Percentiles rank a stretch among this genome's conserved stretches.
Evolutionary conservation across 805 yeast genomes (phyloP).

Genomic region (Starmera dryadoides): DNA sequence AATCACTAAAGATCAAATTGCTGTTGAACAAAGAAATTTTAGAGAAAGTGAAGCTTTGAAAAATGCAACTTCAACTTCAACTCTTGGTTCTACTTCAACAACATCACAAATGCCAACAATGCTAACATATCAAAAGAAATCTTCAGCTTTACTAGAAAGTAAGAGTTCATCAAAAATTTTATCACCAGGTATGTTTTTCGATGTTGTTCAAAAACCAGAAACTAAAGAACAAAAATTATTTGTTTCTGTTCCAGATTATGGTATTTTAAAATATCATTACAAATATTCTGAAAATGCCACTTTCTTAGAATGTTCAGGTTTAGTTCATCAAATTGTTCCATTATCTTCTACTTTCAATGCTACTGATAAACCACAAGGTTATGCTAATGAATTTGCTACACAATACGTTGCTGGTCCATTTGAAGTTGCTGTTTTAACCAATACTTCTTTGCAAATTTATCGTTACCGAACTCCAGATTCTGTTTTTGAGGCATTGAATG

Average conservation of each 20-base stretch:
- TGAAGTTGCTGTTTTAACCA: conserved; percentile 77
- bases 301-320: conserved; percentile 51
- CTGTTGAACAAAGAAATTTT: conserved; percentile 14
- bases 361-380: conserved; percentile 70
- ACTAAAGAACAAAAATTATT: conserved; percentile 42
- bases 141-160: conserved; percentile 47
- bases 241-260: conserved; percentile 79
- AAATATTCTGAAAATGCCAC: conserved; percentile 78
- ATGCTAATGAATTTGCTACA: conserved; percentile 78
- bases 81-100: conserved; percentile 14
- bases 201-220: conserved; percentile 37
- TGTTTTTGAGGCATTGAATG: conserved; percentile 63
- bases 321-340: conserved; percentile 67
- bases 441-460: conserved; percentile 67
- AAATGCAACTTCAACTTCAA: conserved; percentile 20
- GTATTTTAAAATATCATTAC: conserved; percentile 66
- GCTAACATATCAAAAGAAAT: conserved; percentile 47
- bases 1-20: conserved; percentile 26
- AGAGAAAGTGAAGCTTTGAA: conserved; percentile 26
- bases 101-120: conserved; percentile 22
- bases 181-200: conserved; percentile 83
- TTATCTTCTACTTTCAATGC: conserved; percentile 67
- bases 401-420: conserved; percentile 67
- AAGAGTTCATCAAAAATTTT: conserved; percentile 53
- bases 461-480: conserved; percentile 76